Evolutionary conservation across 805 yeast species (phyloP), one percentile per base, ranked within the genome.

Genomic region (Kodamaea sagamina): DNA sequence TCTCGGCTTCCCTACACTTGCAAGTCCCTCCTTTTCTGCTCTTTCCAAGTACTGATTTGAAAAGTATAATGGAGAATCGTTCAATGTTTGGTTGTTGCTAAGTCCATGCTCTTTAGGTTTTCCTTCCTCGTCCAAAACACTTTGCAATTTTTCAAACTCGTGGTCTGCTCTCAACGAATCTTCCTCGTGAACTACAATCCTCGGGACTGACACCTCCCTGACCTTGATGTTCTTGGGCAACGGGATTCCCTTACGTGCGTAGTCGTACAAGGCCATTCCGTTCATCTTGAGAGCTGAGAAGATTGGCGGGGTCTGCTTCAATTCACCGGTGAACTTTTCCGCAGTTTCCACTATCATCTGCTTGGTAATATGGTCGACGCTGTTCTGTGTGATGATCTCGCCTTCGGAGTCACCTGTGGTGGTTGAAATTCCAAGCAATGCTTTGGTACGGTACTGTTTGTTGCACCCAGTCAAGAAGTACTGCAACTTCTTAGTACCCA

Each of bases 401-500:
- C 99, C 99, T 58, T 90, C 96, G 0, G 82, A 74, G 59, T 93
- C 99, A 12, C 96, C 97, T 0, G 97, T 88, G 0, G 97, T 89
- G 0, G 99, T 95, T 2, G 90, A 78, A 2, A 84, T 82, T 16
- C 99, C 99, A 51, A 93, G 73, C 22, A 92, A 66, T 0, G 96
- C 97, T 43, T 80, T 80, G 7, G 96, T 82, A 44, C 83, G 87
- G 61, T 93, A 93, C 2, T 81, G 78, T 57, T 93, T 93, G 6
- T 76, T 74, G 47, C 95, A 83, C 22, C 83, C 85, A 22, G 81
- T 81, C 15, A 92, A 71, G 56, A 85, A 89, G 47, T 77, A 71
- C 43, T 81, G 84, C 32, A 93, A 68, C 58, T 77, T 71, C 61
- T 92, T 95, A 2, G 99, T 93, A 2, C 99, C 99, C 1, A 72